A percentile compares a stretch with the other conserved stretches of the same genome.
These are phyloP conservation scores for Coniochaeta sp. DNA, from an alignment of 2,329 filamentous ascomycete species.

Conservation along the genomic window DNA sequence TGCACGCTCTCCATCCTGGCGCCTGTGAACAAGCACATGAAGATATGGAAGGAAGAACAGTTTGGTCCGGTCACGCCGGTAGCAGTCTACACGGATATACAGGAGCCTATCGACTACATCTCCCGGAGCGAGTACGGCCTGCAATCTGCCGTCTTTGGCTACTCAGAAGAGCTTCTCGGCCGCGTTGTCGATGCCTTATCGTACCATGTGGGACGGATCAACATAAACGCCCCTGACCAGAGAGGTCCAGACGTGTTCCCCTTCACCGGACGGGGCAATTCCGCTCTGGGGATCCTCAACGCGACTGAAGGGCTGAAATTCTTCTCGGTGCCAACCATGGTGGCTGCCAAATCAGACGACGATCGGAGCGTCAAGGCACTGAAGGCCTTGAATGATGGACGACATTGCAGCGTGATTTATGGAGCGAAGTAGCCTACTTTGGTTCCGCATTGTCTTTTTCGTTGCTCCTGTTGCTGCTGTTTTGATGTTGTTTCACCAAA, in stretches of 20 bases:
- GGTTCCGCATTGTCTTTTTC: not conserved
- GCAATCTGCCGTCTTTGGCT: not conserved
- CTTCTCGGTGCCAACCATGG: constrained; percentile 1
- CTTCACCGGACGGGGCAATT: not conserved
- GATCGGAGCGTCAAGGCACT: constrained; percentile 1
- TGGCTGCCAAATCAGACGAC: not conserved
- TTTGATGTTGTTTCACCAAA: not conserved
- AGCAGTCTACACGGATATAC: constrained; percentile 1
- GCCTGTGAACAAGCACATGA: constrained; percentile 1
- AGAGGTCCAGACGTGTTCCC: not conserved
- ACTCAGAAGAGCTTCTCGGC: not conserved
- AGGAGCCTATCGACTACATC: not conserved
- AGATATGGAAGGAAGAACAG: constrained; percentile 1
- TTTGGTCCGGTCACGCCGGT: constrained; percentile 2
- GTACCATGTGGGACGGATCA: not conserved
- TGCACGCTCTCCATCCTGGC: constrained; percentile 2
- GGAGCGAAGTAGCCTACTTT: not conserved
- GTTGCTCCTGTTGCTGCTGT: not conserved
- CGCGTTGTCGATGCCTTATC: not conserved
- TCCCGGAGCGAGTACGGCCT: not conserved
- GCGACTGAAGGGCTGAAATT: not conserved
- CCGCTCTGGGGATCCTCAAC: not conserved
- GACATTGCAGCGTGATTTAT: not conserved
- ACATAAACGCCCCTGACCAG: not conserved
- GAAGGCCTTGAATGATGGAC: not conserved